These are phyloP conservation scores for Debaryomycetaceae sp. DNA, from an alignment of 1,139 yeast genomes.

Conservation along the genomic window DNA sequence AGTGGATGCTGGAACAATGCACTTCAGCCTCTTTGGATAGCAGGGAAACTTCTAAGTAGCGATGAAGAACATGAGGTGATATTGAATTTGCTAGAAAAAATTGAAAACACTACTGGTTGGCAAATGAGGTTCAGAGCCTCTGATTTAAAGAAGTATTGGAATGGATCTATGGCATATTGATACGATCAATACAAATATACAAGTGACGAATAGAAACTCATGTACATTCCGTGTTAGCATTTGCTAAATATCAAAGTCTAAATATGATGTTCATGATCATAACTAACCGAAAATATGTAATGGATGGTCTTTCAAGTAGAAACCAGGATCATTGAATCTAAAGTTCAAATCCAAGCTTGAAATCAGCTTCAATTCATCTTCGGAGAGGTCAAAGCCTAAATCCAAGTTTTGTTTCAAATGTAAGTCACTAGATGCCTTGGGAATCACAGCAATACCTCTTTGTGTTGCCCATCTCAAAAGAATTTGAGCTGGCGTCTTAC, in stretches of 20 bases:
- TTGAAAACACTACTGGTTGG: conserved; percentile 38
- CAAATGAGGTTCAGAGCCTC: conserved; percentile 32
- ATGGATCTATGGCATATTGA: conserved; percentile 4
- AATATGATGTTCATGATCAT: too few relatives aligned
- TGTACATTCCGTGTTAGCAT: too few relatives aligned
- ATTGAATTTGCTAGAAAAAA: conserved; percentile 23
- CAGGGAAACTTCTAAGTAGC: conserved; percentile 36
- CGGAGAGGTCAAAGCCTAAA: conserved; percentile 48
- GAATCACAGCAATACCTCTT: conserved; percentile 43
- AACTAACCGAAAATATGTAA: conserved; percentile 4
- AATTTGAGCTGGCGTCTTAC: conserved; percentile 28
- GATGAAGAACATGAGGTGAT: conserved; percentile 32
- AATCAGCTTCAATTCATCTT: conserved; percentile 12
- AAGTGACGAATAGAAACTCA: too few relatives aligned
- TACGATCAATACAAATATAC: background rate
- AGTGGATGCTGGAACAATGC: conserved; percentile 38
- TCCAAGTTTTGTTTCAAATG: conserved; percentile 34
- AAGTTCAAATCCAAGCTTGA: conserved; percentile 2
- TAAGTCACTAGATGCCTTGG: conserved; percentile 26
- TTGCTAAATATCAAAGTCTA: too few relatives aligned
- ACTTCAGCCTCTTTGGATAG: conserved; percentile 37
- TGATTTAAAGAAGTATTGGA: conserved; percentile 32
- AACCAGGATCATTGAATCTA: conserved; percentile 5
- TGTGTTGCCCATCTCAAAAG: conserved; percentile 35
- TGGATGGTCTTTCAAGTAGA: conserved; percentile 3